Evolutionary conservation across 768 basidiomycete species (phyloP), one percentile per base, ranked within the genome.

Genomic region (Lactarius evosmus): DNA sequence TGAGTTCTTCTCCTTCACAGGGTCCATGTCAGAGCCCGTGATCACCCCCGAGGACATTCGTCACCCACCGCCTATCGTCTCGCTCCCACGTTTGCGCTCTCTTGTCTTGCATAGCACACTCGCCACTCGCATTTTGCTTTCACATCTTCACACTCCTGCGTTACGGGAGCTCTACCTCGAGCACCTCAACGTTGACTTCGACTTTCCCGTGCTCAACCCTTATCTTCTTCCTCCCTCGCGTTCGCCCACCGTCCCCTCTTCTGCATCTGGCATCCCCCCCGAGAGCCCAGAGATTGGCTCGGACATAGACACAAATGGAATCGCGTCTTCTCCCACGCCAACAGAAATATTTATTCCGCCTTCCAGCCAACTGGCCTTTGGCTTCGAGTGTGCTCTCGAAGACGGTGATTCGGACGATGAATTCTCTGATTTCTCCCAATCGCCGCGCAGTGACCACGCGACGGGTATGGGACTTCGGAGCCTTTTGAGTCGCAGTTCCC

Each of bases 381-480:
- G 54, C 25, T 38, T 56, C 17, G 49, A 62, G 7, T 57, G 72
- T 30, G 75, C 70, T 8, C 62, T 63, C 22, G 88, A 89, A 60
- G 75, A 79, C 7, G 88, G 88, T 34, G 90, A 91, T 65, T 86
- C 83, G 67, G 88, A 88, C 8, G 89, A 91, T 67, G 89, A 89
- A 69, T 85, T 84, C 17, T 25, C 62, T n/a, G 90, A 92, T 74
- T 89, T 80, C 68, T 91, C 90, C 4, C 87, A 87, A 70, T 89
- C 88, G 6, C 87, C 87, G 19, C 87, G 78, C 70, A 91, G 87
- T 59, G 90, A 91, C 72, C 85, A 81, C 54, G 87, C 87, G 25
- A 91, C 87, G 2, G 90, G 90, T 25, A 88, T 91, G 88, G 90
- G 90, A 12, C 75, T 92, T 25, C 85, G 90, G 32, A 79, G 76